Base-by-base conservation (phyloP, 805 yeast genomes). In the Candida vartiovaarae region DNA sequence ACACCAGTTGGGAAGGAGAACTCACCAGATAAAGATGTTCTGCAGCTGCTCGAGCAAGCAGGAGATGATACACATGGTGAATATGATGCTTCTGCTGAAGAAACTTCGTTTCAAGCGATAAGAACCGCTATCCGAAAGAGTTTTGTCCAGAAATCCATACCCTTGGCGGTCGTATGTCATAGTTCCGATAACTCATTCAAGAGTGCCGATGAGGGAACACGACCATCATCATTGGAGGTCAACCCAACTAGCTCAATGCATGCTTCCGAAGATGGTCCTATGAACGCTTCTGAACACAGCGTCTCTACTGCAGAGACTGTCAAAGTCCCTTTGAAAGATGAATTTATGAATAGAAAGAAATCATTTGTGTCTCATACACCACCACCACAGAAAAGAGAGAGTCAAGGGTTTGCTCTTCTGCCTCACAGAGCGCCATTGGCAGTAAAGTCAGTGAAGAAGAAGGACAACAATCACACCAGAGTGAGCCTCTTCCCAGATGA, bases 111-210 rank as follows among this genome's bases (percentile, higher is more conserved):
- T 47, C 72, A 70, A 45, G 74, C 74, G 0, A 72, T 72, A n/a
- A 65, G 71, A 46, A 64, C 66, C 5, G 71, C 74, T 2, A 70
- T 72, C 7, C 52, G 75, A 28, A 72, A 70, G 46, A 70, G 74
- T 42, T 64, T 70, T 6, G 69, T 74, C 0, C 66, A 63, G 29
- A 68, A 65, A 36, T 42, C 49, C 8, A 10, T 11, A 4, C 41
- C 36, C 6, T 45, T 40, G 28, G 50, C 43, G 7, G 52, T 38
- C 8, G 26, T 42, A 7, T 20, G 40, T 25, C 38, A 39, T 4
- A 48, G 47, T 10, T 31, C 43, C 11, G 53, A 52, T 3, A 45
- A 44, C 29, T 54, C 61, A 10, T 50, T 48, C 43, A 54, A 52
- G 36, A 55, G 59, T 44, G 52, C 52, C 5, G 60, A 52, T 26